Percentiles rank a stretch among this genome's conserved stretches.
These are phyloP conservation scores for Podila verticillata DNA, from an alignment of 192 early-diverging fungal genomes.

Conservation along the genomic window DNA sequence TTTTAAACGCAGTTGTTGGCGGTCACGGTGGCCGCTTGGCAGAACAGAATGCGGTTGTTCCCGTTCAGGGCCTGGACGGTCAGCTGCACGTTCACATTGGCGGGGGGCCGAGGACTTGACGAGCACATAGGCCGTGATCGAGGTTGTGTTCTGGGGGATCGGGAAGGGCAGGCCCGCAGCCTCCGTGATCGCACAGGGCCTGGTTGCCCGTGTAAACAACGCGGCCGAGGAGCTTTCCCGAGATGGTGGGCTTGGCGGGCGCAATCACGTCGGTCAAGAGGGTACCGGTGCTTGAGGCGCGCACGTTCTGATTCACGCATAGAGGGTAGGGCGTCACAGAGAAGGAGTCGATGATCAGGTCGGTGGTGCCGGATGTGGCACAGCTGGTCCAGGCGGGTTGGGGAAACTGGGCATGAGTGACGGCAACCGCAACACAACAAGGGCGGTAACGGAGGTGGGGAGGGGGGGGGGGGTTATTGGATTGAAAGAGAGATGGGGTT, in stretches of 20 bases:
- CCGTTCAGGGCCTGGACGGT: conserved; percentile 17
- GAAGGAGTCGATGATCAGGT: conserved; percentile 55
- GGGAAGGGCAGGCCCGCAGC: conserved; percentile 23
- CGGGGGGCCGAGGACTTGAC: conserved; percentile 19
- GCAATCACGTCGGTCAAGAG: conserved; percentile 38
- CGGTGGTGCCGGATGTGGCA: conserved; percentile 46
- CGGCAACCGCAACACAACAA: too few species aligned
- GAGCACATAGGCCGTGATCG: conserved; percentile 15
- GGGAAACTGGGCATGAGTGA: too few species aligned
- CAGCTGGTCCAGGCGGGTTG: conserved; percentile 52
- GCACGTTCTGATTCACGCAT: conserved; percentile 42
- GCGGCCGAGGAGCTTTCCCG: conserved; percentile 8
- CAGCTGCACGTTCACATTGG: conserved; percentile 17
- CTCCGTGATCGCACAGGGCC: conserved; percentile 20
- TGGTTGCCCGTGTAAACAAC: conserved; percentile 32
- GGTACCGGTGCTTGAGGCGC: conserved; percentile 34
- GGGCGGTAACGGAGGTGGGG: too few species aligned
- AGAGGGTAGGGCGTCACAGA: conserved; percentile 51
- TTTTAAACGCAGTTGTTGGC: too few species aligned
- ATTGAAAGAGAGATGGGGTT: too few species aligned
- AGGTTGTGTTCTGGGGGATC: conserved; percentile 19
- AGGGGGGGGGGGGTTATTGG: too few species aligned
- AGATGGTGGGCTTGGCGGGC: conserved; percentile 17
- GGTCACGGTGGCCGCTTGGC: conserved; percentile 15
- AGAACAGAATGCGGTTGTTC: conserved; percentile 29